Conservation (phyloP, 306 rosid genomes). For the Gynostemma pentaphyllum region DNA sequence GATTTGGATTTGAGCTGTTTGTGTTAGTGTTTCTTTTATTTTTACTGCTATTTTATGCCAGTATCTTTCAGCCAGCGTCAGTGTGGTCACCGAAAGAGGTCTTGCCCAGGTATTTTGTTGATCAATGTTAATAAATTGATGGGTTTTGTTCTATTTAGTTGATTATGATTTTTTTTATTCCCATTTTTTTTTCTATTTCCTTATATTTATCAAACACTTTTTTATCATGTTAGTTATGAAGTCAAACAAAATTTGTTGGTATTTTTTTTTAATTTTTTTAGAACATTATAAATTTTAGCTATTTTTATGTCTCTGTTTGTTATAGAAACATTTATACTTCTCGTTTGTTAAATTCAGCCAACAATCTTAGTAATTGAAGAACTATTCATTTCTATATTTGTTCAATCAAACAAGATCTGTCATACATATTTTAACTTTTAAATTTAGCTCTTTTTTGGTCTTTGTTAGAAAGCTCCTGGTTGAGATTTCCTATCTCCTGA, state of each 20-base stretch:
- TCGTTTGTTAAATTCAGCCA: constrained; percentile 5
- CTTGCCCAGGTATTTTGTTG: too few species aligned
- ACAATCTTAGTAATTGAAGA: constrained; percentile 3
- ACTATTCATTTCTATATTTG: not conserved
- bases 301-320: not conserved
- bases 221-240: not conserved
- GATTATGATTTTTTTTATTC: not conserved
- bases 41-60: too few species aligned
- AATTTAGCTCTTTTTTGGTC: too few species aligned
- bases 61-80: too few species aligned
- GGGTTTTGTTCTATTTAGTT: constrained; percentile 1
- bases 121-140: not conserved
- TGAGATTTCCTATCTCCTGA: too few species aligned
- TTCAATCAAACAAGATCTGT: not conserved
- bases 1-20: too few species aligned
- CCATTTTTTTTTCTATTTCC: not conserved
- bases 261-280: too few species aligned
- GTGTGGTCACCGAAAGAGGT: too few species aligned
- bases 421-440: not conserved
- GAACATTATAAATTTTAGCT: not conserved
- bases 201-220: too few species aligned
- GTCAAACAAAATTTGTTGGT: not conserved
- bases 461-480: too few species aligned
- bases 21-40: too few species aligned
- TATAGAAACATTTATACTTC: not conserved